Evolutionary conservation across 441 rosid genomes (phyloP), one percentile per base, ranked within the genome.

Genomic region (Rhodomyrtus psidioides): DNA sequence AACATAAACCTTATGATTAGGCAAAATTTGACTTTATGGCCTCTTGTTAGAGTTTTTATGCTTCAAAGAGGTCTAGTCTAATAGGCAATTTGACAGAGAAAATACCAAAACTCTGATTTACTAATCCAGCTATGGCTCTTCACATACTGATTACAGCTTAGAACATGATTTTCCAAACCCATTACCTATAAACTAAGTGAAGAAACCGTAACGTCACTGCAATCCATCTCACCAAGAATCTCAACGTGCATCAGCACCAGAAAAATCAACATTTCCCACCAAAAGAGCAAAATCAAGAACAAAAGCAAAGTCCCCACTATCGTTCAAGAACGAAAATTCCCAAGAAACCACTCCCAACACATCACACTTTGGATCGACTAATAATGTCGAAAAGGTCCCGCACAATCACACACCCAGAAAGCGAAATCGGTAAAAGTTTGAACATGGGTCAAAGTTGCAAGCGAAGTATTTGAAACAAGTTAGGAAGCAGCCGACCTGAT

Each of bases 401-500:
- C n/a, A 70, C 51, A 70, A 70, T 49, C 79, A 23, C 79, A 39
- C 49, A 24, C 1, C 79, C 79, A 3, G 16, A 13, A 39, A 39
- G 49, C 7, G n/a, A 70, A 70, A 70, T 24, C n/a, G 7, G 79
- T 7, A 19, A 70, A 6, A 12, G 53, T 39, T 39, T 49, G 79
- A 70, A 46, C 49, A 24, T 1, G 79, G 16, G 21, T 34, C 21
- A 53, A 85, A 8, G 6, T 12, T 13, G 62, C 28, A 16, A n/a
- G 82, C 24, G 44, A 30, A n/a, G 12, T 19, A 0, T 13, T 28
- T 27, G 7, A 55, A 44, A 30, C 55, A 15, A 7, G 15, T 51
- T 12, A 51, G 75, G 83, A 76, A 30, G 21, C 27, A 14, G 86
- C 85, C 46, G n/a, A 96, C 99, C 98, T 91, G 86, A 90, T 92